A percentile compares a stretch with the other conserved stretches of the same genome.
Conservation (phyloP, 1,139 yeast species). For the Suhomyces kunorum region DNA sequence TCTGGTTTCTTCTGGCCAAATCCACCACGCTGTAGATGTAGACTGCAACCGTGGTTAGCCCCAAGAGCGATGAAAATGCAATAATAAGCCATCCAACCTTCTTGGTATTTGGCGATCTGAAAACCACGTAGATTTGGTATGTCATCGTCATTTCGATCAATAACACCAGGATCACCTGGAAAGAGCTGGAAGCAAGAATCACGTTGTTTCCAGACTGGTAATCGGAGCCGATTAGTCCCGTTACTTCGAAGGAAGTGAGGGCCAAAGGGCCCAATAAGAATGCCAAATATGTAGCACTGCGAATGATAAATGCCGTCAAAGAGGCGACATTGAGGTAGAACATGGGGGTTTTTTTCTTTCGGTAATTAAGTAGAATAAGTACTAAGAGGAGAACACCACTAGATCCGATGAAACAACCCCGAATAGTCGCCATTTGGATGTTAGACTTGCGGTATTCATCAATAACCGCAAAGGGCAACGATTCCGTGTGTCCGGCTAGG, state of each 20-base stretch:
- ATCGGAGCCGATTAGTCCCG: conserved; percentile 39
- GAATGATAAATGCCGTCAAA: conserved; percentile 54
- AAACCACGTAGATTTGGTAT: conserved; percentile 70
- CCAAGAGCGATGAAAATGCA: conserved; percentile 41
- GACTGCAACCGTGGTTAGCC: conserved; percentile 52
- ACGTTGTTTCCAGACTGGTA: conserved; percentile 17
- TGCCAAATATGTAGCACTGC: conserved; percentile 57
- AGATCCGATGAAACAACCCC: conserved; percentile 34
- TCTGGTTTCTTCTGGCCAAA: conserved; percentile 15
- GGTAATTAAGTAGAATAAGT: conserved; percentile 39
- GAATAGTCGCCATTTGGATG: conserved; percentile 19
- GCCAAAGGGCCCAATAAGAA: conserved; percentile 56
- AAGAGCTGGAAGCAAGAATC: conserved; percentile 58
- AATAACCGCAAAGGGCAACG: conserved; percentile 15
- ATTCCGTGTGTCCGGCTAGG: conserved; percentile 12
- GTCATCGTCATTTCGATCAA: conserved; percentile 65
- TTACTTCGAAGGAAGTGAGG: conserved; percentile 50
- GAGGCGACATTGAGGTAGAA: conserved; percentile 68
- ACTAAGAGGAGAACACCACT: conserved; percentile 27
- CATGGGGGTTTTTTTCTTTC: conserved; percentile 60
- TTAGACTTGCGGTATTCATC: conserved; percentile 14
- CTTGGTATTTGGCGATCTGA: conserved; percentile 52
- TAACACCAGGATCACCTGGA: conserved; percentile 59
- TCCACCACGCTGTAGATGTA: conserved; percentile 44
- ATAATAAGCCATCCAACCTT: conserved; percentile 43